Percentiles rank a stretch among this genome's conserved stretches.
Conservation (phyloP, 192 early-diverging fungal species). For the Coemansia sp. region DNA sequence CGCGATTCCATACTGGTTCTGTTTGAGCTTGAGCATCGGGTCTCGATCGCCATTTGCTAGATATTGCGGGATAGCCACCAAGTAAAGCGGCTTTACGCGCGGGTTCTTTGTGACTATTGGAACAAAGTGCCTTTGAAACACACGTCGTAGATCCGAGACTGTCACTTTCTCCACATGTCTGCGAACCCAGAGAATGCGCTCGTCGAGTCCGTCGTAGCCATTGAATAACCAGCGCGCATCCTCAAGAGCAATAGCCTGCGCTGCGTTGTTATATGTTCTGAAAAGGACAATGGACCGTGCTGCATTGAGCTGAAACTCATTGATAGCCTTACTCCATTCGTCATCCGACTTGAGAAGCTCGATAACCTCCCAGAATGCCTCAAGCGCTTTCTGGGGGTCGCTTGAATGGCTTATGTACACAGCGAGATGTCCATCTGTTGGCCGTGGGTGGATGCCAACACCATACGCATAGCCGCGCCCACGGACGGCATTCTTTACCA, state of each 20-base stretch:
- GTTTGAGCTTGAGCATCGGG: constrained; percentile 20
- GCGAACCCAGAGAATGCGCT: constrained; percentile 36
- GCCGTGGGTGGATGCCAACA: constrained; percentile 33
- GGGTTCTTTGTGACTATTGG: constrained; percentile 33
- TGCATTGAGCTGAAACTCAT: constrained; percentile 45
- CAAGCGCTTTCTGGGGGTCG: constrained; percentile 39
- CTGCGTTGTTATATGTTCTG: constrained; percentile 18
- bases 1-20: constrained; percentile 31
- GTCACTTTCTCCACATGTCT: constrained; percentile 36
- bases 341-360: constrained; percentile 21
- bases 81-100: constrained; percentile 18
- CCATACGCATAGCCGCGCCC: constrained; percentile 80
- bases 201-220: constrained; percentile 38
- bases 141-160: constrained; percentile 32
- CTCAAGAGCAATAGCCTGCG: constrained; percentile 26
- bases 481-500: constrained; percentile 79
- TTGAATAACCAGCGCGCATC: constrained; percentile 30
- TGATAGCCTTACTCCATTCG: constrained; percentile 31
- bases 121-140: constrained; percentile 26
- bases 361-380: constrained; percentile 44
- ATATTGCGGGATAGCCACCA: constrained; percentile 38
- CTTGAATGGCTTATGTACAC: constrained; percentile 51
- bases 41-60: constrained; percentile 12
- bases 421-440: constrained; percentile 31
- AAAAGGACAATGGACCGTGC: constrained; percentile 36